A percentile compares a stretch with the other conserved stretches of the same genome.
These are phyloP conservation scores for Hypoxylon fuscum DNA, from an alignment of 495 filamentous ascomycete species.

Conservation along the genomic window DNA sequence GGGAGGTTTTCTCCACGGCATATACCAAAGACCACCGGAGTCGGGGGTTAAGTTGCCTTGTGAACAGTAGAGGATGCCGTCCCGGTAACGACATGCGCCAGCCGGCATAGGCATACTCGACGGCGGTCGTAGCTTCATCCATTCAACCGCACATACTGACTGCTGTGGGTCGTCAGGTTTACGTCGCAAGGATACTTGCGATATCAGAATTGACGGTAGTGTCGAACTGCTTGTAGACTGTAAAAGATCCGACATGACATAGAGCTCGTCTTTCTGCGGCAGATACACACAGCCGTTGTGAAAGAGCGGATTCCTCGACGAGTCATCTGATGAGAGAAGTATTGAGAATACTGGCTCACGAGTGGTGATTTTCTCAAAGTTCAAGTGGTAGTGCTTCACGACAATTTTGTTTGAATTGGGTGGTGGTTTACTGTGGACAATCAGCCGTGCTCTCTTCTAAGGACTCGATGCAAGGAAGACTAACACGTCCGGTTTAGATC, in stretches of 20 bases:
- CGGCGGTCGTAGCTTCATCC: conserved; percentile 56
- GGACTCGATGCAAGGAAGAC: not conserved
- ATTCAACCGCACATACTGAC: conserved; percentile 44
- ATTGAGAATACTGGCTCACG: conserved; percentile 42
- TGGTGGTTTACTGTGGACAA: conserved; percentile 2
- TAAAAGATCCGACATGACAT: conserved; percentile 66
- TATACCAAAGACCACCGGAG: conserved; percentile 61
- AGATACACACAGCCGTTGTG: conserved; percentile 68
- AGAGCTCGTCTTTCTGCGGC: conserved; percentile 54
- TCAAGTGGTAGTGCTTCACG: conserved; percentile 39
- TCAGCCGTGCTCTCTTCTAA: not conserved
- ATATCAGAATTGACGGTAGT: conserved; percentile 54
- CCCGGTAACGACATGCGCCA: conserved; percentile 48
- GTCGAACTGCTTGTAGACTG: conserved; percentile 49
- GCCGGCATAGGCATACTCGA: conserved; percentile 63
- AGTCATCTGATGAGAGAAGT: conserved; percentile 48
- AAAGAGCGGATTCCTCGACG: conserved; percentile 59
- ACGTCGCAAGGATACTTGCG: conserved; percentile 47
- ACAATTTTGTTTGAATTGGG: conserved; percentile 17
- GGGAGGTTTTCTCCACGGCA: conserved; percentile 51
- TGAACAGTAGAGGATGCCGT: conserved; percentile 57
- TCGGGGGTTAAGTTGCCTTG: conserved; percentile 56
- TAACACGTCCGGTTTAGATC: conserved; percentile 2
- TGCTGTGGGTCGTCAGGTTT: conserved; percentile 6
- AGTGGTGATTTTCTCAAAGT: conserved; percentile 32